Evolutionary conservation across 306 rosid species (phyloP).

Genomic region (Datisca glomerata): DNA sequence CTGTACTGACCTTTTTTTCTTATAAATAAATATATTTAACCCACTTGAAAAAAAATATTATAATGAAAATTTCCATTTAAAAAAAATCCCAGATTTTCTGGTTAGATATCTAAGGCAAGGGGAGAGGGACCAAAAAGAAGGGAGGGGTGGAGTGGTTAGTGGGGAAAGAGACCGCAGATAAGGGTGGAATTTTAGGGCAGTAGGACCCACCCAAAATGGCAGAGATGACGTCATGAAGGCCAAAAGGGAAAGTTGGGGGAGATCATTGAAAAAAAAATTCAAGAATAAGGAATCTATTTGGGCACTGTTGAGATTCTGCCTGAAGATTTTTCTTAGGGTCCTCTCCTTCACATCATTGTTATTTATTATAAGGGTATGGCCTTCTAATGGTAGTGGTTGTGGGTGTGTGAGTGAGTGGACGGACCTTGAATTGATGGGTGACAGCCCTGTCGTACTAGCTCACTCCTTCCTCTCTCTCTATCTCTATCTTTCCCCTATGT

Average conservation of each 20-base stretch:
- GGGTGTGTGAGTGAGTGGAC: conserved; percentile 10
- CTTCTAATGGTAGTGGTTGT: conserved; percentile 9
- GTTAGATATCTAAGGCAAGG: conserved; percentile 30
- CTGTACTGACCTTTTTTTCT: conserved; percentile 25
- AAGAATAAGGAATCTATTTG: conserved; percentile 42
- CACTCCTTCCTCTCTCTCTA: conserved; percentile 9
- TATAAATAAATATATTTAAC: conserved; percentile 10
- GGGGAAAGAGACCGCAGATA: conserved; percentile 33
- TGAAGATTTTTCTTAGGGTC: conserved; percentile 40
- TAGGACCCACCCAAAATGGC: conserved; percentile 21
- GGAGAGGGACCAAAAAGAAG: conserved; percentile 5
- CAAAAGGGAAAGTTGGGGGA: conserved; percentile 26
- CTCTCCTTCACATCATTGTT: conserved; percentile 31
- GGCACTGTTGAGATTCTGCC: conserved; percentile 61
- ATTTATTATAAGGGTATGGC: too few relatives aligned
- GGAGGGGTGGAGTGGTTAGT: conserved; percentile 15
- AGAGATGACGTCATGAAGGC: conserved; percentile 28
- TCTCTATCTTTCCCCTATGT: too few relatives aligned
- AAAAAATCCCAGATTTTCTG: conserved; percentile 63
- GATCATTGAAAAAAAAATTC: conserved; percentile 22
- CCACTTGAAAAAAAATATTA: conserved; percentile 31
- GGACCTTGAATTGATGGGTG: conserved; percentile 17
- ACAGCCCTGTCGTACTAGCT: conserved; percentile 21
- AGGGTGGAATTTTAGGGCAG: too few relatives aligned
- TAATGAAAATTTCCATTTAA: too few relatives aligned